Conservation (phyloP, 192 early-diverging fungal genomes). For the Gonapodya sp. region DNA sequence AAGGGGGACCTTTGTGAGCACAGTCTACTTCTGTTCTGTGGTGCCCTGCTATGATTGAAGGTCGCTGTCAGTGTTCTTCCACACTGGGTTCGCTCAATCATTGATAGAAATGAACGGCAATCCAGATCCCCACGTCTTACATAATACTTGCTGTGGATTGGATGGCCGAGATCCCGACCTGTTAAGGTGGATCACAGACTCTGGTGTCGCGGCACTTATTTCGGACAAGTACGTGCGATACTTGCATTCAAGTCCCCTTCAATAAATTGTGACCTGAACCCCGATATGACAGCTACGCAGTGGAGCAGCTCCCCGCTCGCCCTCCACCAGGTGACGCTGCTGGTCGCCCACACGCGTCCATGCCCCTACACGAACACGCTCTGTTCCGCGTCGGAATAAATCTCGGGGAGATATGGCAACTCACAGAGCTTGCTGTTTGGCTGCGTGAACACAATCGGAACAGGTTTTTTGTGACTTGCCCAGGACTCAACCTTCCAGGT, state of each 20-base stretch:
- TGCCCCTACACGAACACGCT: background rate
- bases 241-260: too few relatives aligned
- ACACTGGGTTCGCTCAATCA: constrained; percentile 4
- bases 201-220: constrained; percentile 3
- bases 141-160: background rate
- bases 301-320: background rate
- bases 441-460: background rate
- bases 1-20: constrained; percentile 1
- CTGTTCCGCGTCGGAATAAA: background rate
- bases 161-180: constrained; percentile 10
- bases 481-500: background rate
- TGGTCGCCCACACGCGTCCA: background rate
- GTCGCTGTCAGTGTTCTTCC: constrained; percentile 8
- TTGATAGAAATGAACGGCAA: constrained; percentile 2
- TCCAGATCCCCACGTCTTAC: background rate
- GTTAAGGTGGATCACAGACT: constrained; percentile 5
- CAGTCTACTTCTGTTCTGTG: background rate
- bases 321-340: background rate
- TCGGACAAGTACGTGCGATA: constrained; percentile 4
- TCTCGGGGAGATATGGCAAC: constrained; percentile 6
- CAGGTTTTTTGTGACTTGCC: background rate
- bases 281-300: background rate
- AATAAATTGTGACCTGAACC: too few relatives aligned
- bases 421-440: constrained; percentile 9
- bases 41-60: too few relatives aligned